phyloP scores from a whole-genome alignment of 169 alveolate species.

The Besnoitia besnoiti region DNA sequence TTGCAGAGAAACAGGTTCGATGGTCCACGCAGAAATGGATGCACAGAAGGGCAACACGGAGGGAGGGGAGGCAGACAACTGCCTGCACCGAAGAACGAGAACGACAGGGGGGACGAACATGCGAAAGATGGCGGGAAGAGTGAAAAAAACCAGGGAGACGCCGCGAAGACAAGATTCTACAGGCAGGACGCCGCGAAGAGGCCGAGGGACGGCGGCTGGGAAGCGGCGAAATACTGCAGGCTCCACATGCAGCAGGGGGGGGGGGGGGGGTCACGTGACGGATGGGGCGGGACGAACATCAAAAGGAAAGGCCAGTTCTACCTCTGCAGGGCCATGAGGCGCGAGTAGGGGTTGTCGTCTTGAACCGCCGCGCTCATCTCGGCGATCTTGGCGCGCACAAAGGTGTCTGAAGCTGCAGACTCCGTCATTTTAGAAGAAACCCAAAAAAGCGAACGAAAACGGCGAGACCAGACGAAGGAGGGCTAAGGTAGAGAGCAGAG shows the following conservation, averaged over 20 bases:
- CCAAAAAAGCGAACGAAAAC: neutral
- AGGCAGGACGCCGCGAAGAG: neutral
- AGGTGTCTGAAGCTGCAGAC: neutral
- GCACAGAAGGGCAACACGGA: no score
- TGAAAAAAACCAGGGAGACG: neutral
- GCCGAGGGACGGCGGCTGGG: neutral
- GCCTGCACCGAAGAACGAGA: no score
- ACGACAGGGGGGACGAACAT: no score
- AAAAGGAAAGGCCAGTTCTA: neutral
- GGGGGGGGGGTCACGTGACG: neutral
- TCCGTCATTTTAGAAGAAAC: neutral
- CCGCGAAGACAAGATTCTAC: neutral
- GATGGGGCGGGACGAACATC: no score
- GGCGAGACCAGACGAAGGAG: neutral
- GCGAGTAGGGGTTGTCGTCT: constrained; percentile 63
- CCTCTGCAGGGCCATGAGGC: constrained; percentile 64
- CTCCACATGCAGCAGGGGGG: neutral
- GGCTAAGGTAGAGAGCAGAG: neutral
- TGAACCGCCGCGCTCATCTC: constrained; percentile 63
- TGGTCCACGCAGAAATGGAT: no score
- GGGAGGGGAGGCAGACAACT: no score
- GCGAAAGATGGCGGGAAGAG: no score
- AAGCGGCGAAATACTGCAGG: neutral
- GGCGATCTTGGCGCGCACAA: constrained; percentile 39
- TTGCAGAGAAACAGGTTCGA: no score